Base-by-base conservation (phyloP, 1,284 basidiomycete species). In the Pholiota adiposa region DNA sequence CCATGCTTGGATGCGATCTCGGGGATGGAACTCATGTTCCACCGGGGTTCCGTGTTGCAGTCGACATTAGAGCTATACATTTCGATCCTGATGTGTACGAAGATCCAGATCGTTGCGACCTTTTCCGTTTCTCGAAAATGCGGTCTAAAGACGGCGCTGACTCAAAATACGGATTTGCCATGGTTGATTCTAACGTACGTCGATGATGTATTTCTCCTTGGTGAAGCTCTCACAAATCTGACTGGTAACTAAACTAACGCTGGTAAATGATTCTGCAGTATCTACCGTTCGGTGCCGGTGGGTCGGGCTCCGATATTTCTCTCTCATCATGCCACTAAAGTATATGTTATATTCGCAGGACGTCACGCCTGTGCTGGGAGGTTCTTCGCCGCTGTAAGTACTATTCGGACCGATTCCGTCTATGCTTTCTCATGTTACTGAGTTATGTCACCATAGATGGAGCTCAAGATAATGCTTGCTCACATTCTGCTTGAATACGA, bases 81-180 rank as follows among this genome's bases (percentile, higher is more conserved):
- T 69, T 62, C 58, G 76, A 83, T 64, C 73, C 77, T 31, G 65
- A 73, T 23, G 66, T 75, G 36, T 83, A 83, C 64, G 65, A 72
- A 14, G 69, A 79, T 43, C 73, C 80, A 5, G 56, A 70, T 18
- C 69, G 65, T 12, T 84, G 82, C 65, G 74, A 82, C 60, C 69
- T 79, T 0, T 82, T 81, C 63, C 76, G 82, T 18, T 85, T 83
- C 65, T 70, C 77, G 8, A 75, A 78, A 31, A 64, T 79, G 62
- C 72, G 78, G 54, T 70, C 73, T 9, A 44, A 63, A 9, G 67
- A 70, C 56, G 68, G 63, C 36, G n/a, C 41, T 40, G 62, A 62
- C 40, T 55, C 66, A 19, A 74, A 73, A 54, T 72, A 75, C 54
- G 67, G 68, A 9, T 76, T 75, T 57, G 70, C 73, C 1, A 69